Conservation (phyloP, 805 yeast genomes). For the Starmerella powellii region DNA sequence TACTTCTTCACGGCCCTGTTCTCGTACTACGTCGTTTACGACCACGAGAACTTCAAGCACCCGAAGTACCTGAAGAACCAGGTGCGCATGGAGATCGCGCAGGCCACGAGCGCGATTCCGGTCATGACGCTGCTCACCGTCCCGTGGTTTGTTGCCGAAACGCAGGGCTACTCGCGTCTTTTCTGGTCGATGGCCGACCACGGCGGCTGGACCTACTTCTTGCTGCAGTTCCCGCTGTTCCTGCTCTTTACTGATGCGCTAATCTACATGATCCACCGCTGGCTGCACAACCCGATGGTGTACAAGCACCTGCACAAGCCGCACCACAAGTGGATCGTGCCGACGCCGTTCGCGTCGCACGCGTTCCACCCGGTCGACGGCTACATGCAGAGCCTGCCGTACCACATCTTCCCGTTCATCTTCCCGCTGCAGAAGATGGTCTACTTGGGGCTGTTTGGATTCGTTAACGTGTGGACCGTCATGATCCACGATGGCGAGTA, state of each 20-base stretch:
- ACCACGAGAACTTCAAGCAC: slow-evolving; percentile 82
- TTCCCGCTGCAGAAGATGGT: slow-evolving; percentile 86
- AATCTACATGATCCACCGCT: slow-evolving; percentile 81
- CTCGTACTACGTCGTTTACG: slow-evolving; percentile 72
- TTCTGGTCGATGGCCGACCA: slow-evolving; percentile 54
- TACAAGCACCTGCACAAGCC: slow-evolving; percentile 88
- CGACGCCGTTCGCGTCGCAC: slow-evolving; percentile 96
- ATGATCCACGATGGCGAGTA: slow-evolving; percentile 98
- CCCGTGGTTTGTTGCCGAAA: slow-evolving; percentile 81
- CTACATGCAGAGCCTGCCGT: slow-evolving; percentile 81
- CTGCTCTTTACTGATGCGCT: slow-evolving; percentile 89
- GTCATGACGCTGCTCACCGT: slow-evolving; percentile 73
- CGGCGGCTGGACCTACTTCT: slow-evolving; percentile 54
- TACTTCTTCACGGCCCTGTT: slow-evolving; percentile 64
- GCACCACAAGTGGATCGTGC: slow-evolving; percentile 97
- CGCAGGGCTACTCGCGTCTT: slow-evolving; percentile 69
- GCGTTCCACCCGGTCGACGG: slow-evolving; percentile 99
- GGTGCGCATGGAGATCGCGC: slow-evolving; percentile 67
- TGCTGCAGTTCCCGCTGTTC: slow-evolving; percentile 62
- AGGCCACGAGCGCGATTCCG: slow-evolving; percentile 75
- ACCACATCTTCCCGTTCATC: slow-evolving; percentile 80
- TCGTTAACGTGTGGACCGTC: slow-evolving; percentile 96
- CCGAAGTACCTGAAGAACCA: slow-evolving; percentile 94
- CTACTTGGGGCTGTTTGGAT: slow-evolving; percentile 69
- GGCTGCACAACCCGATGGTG: slow-evolving; percentile 83